phyloP scores from a whole-genome alignment of 495 filamentous ascomycete species.

The Echria macrotheca region DNA sequence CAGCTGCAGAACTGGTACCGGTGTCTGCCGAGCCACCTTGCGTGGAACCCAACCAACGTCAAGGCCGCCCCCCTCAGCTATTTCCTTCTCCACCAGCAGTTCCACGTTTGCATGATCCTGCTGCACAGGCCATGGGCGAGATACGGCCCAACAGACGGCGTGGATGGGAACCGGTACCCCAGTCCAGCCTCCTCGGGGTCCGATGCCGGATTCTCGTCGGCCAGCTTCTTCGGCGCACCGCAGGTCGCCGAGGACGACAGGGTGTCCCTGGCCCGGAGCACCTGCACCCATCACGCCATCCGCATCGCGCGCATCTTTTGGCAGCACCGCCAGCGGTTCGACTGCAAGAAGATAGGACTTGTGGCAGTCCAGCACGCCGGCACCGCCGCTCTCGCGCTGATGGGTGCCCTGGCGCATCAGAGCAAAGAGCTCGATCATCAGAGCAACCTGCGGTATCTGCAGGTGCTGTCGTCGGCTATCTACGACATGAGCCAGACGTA shows the following conservation, averaged over 20 bases:
- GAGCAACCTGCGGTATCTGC: conserved; percentile 30
- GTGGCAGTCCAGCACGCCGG: conserved; percentile 48
- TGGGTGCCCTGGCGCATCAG: conserved; percentile 42
- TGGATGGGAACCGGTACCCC: conserved; percentile 1
- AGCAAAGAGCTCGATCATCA: conserved; percentile 29
- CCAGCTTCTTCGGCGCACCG: background rate
- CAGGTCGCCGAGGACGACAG: conserved; percentile 29
- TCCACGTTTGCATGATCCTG: conserved; percentile 44
- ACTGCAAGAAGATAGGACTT: conserved; percentile 39
- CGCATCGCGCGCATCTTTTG: conserved; percentile 46
- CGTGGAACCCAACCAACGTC: conserved; percentile 46
- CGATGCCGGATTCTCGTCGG: background rate
- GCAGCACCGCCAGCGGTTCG: conserved; percentile 47
- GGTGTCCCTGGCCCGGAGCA: conserved; percentile 38
- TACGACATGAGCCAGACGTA: conserved; percentile 40
- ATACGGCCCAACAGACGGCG: conserved; percentile 34
- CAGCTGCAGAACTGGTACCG: conserved; percentile 49
- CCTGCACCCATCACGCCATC: conserved; percentile 50
- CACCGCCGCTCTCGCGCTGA: conserved; percentile 46
- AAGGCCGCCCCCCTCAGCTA: conserved; percentile 44
- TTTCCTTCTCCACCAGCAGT: conserved; percentile 51
- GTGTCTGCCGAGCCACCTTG: conserved; percentile 39
- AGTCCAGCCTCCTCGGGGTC: conserved; percentile 1
- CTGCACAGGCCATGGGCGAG: conserved; percentile 46
- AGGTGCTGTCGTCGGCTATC: conserved; percentile 34